Evolutionary conservation across 495 filamentous ascomycete species (phyloP).

Genomic region (Penicillium arizonense): DNA sequence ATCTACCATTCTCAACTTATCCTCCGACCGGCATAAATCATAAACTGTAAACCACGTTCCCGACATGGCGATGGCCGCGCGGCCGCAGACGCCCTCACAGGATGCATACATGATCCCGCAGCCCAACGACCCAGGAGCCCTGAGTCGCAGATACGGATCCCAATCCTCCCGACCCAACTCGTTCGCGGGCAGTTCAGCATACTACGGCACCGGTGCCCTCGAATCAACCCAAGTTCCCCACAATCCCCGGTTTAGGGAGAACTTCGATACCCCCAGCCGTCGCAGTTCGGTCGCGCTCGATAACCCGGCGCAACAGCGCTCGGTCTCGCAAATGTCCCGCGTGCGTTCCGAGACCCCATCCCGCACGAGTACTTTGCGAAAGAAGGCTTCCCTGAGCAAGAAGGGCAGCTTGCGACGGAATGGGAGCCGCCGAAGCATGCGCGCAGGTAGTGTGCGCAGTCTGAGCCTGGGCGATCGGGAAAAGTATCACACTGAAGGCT

Average conservation of each 20-base stretch:
- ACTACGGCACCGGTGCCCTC: slow-evolving; percentile 40
- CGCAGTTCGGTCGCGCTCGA: slow-evolving; percentile 61
- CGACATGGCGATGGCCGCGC: slow-evolving; percentile 41
- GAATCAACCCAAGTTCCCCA: slow-evolving; percentile 45
- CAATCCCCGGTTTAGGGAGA: slow-evolving; percentile 62
- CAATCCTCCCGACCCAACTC: slow-evolving; percentile 39
- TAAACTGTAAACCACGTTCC: slow-evolving; percentile 15
- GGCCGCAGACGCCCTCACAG: slow-evolving; percentile 45
- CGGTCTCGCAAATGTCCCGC: slow-evolving; percentile 53
- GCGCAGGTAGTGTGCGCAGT: slow-evolving; percentile 79
- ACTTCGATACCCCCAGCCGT: slow-evolving; percentile 66
- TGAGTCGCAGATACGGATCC: slow-evolving; percentile 32
- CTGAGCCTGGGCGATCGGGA: slow-evolving; percentile 60
- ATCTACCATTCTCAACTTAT: slow-evolving; percentile 4
- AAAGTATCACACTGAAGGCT: slow-evolving; percentile 54
- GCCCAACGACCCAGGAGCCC: slow-evolving; percentile 23
- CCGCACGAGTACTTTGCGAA: slow-evolving; percentile 77
- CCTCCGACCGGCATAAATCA: slow-evolving; percentile 2
- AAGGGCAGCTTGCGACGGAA: slow-evolving; percentile 74
- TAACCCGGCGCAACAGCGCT: slow-evolving; percentile 43
- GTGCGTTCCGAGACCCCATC: slow-evolving; percentile 55
- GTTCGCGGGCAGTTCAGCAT: slow-evolving; percentile 34
- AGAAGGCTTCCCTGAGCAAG: slow-evolving; percentile 75
- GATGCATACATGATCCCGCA: slow-evolving; percentile 38
- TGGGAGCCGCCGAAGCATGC: slow-evolving; percentile 70